Percentiles rank a stretch among this genome's conserved stretches.
Conservation (phyloP, 495 filamentous ascomycete genomes). For the Penicillium antarcticum region DNA sequence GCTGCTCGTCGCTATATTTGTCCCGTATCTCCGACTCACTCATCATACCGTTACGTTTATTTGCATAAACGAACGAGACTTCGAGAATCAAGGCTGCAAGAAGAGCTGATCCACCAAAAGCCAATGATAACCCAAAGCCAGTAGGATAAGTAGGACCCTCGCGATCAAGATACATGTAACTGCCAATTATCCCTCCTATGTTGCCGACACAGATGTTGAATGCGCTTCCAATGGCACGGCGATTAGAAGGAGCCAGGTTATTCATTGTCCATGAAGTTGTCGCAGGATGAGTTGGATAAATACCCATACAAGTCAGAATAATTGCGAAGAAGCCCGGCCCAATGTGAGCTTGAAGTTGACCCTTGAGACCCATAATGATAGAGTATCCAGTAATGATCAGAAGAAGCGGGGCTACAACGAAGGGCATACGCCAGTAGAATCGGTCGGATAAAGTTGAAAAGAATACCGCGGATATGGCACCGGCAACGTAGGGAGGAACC, state of each 20-base stretch:
- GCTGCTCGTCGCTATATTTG: constrained; percentile 31
- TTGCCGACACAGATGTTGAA: constrained; percentile 37
- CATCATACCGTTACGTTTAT: constrained; percentile 21
- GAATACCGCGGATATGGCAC: constrained; percentile 27
- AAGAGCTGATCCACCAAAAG: constrained; percentile 19
- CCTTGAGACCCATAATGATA: constrained; percentile 24
- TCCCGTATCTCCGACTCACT: constrained; percentile 28
- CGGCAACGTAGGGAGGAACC: constrained; percentile 31
- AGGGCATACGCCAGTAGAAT: constrained; percentile 38
- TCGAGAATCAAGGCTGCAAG: constrained; percentile 20
- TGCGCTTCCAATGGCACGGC: constrained; percentile 34
- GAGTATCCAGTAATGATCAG: constrained; percentile 29
- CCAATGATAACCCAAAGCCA: constrained; percentile 29
- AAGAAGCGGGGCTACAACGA: constrained; percentile 26
- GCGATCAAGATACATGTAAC: constrained; percentile 32
- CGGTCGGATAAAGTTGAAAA: constrained; percentile 33
- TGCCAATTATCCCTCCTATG: constrained; percentile 31
- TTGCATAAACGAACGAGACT: constrained; percentile 16
- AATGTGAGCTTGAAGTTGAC: constrained; percentile 25
- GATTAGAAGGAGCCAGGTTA: constrained; percentile 32
- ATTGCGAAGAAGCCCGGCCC: constrained; percentile 32
- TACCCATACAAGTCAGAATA: constrained; percentile 34
- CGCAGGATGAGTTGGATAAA: constrained; percentile 37
- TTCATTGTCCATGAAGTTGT: constrained; percentile 36
- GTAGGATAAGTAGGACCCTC: constrained; percentile 31